These are phyloP conservation scores for Begonia masoniana DNA, from an alignment of 306 rosid species.

Conservation along the genomic window DNA sequence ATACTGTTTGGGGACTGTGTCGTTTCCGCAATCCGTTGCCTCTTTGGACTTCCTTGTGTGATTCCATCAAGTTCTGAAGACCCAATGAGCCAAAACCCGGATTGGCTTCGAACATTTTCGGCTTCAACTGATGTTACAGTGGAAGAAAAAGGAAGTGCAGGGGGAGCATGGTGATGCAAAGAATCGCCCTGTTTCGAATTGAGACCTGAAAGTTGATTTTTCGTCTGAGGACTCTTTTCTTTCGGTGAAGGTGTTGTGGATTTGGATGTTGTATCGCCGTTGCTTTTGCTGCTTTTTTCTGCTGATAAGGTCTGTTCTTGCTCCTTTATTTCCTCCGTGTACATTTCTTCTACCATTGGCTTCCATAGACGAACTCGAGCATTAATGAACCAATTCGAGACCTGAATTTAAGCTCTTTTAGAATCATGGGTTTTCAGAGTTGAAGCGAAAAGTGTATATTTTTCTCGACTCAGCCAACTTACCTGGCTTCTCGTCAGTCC, in stretches of 20 bases:
- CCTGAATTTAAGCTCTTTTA: conserved; percentile 23
- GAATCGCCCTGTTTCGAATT: background rate
- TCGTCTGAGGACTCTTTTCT: conserved; percentile 10
- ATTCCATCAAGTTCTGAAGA: background rate
- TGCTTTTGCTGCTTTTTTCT: conserved; percentile 18
- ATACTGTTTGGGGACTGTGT: background rate
- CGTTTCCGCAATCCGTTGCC: conserved; percentile 12
- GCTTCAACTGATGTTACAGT: too few species aligned
- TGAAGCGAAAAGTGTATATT: background rate
- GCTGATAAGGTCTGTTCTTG: conserved; percentile 26
- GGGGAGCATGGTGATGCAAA: too few species aligned
- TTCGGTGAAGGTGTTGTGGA: conserved; percentile 6
- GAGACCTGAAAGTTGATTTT: background rate
- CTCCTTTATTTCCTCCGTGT: conserved; percentile 55
- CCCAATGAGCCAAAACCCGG: too few species aligned
- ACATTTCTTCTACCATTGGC: conserved; percentile 93
- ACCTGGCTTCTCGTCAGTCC: conserved; percentile 90
- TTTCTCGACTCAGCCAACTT: background rate
- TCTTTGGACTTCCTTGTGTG: conserved; percentile 28
- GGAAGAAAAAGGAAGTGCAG: too few species aligned
- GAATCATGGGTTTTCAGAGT: background rate
- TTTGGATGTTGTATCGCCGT: conserved; percentile 18
- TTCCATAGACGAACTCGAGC: conserved; percentile 91
- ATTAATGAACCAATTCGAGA: conserved; percentile 81
- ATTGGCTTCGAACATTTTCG: too few species aligned